A percentile compares a stretch with the other conserved stretches of the same genome.
phyloP scores from a whole-genome alignment of 1,284 basidiomycete genomes.

The Apiotrichum brassicae region DNA sequence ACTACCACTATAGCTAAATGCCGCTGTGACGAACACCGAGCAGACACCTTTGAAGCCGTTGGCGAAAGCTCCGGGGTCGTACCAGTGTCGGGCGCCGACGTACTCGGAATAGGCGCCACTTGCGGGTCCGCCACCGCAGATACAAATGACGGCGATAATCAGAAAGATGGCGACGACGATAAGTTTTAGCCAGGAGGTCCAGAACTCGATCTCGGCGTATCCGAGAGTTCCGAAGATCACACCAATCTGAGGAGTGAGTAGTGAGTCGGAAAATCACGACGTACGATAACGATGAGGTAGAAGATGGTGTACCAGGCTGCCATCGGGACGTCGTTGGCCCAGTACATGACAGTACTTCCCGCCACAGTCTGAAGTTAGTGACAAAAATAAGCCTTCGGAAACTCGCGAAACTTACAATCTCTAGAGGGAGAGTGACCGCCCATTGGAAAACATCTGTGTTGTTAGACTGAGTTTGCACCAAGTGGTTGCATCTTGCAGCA shows the following conservation, averaged over 20 bases:
- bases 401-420: slow-evolving; percentile 30
- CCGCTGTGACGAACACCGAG: slow-evolving; percentile 50
- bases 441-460: slow-evolving; percentile 40
- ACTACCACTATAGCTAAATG: slow-evolving; percentile 57
- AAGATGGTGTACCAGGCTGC: slow-evolving; percentile 48
- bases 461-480: background rate
- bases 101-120: slow-evolving; percentile 34
- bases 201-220: slow-evolving; percentile 47
- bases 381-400: no score
- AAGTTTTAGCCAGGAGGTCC: slow-evolving; percentile 44
- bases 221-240: slow-evolving; percentile 34
- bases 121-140: slow-evolving; percentile 40
- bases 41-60: slow-evolving; percentile 50
- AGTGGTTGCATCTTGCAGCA: slow-evolving; percentile 22
- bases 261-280: background rate
- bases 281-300: slow-evolving; percentile 30
- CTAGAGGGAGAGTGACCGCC: slow-evolving; percentile 44
- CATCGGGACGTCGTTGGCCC: slow-evolving; percentile 35
- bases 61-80: slow-evolving; percentile 44
- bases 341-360: slow-evolving; percentile 38
- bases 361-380: slow-evolving; percentile 25
- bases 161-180: slow-evolving; percentile 45
- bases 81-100: slow-evolving; percentile 35
- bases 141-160: slow-evolving; percentile 37
- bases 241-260: background rate